Conservation (phyloP, 2,329 filamentous ascomycete species). For the Periglandula ipomoeae region DNA sequence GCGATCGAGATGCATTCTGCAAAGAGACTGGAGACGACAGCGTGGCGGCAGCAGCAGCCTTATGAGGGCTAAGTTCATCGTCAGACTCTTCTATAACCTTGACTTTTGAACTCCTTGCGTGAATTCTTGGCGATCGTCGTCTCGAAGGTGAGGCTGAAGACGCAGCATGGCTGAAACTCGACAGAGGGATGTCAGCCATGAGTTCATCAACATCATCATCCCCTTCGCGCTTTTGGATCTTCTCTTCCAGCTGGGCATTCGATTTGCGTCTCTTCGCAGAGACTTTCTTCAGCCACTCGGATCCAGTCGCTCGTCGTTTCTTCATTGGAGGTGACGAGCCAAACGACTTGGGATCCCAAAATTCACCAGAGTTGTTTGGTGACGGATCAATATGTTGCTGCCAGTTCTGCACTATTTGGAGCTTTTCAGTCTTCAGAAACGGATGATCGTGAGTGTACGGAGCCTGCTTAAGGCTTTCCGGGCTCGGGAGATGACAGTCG, state of each 20-base stretch:
- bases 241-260: slow-evolving; percentile 6
- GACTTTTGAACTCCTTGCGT: neutral
- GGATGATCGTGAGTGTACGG: slow-evolving; percentile 18
- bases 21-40: slow-evolving; percentile 20
- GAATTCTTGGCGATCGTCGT: slow-evolving; percentile 9
- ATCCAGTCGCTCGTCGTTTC: slow-evolving; percentile 17
- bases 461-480: slow-evolving; percentile 29
- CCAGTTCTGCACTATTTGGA: slow-evolving; percentile 25
- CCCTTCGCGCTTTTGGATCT: neutral
- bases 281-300: slow-evolving; percentile 24
- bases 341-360: slow-evolving; percentile 13
- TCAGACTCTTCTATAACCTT: slow-evolving; percentile 5
- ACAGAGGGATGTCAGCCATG: neutral
- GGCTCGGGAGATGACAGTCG: slow-evolving; percentile 33
- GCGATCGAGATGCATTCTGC: slow-evolving; percentile 3
- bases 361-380: slow-evolving; percentile 8
- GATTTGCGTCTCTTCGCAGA: slow-evolving; percentile 20
- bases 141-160: slow-evolving; percentile 8
- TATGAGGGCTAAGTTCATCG: slow-evolving; percentile 8
- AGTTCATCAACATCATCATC: slow-evolving; percentile 12
- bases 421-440: slow-evolving; percentile 22
- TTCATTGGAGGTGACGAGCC: slow-evolving; percentile 11
- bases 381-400: slow-evolving; percentile 14
- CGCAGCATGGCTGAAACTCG: slow-evolving; percentile 5
- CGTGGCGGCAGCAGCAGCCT: slow-evolving; percentile 13